phyloP scores from a whole-genome alignment of 192 early-diverging fungal species.

The Powellomyces hirtus region DNA sequence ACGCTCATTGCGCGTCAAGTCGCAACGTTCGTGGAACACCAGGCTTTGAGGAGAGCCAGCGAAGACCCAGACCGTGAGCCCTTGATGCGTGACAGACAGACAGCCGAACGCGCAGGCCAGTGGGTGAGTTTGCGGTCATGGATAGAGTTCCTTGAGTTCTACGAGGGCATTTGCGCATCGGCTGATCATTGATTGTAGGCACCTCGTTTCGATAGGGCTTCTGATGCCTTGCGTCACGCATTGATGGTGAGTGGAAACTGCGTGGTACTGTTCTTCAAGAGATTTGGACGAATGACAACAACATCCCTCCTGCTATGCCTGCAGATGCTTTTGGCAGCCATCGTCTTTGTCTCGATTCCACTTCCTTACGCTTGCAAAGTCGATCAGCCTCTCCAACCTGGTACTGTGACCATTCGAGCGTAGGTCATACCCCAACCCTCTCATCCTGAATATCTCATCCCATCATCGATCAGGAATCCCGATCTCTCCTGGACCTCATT shows the following conservation, averaged over 20 bases:
- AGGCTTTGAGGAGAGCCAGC: neutral
- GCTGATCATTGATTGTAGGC: neutral
- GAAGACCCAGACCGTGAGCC: neutral
- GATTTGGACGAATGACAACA: neutral
- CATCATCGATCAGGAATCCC: constrained; percentile 1
- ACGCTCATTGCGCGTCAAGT: constrained; percentile 9
- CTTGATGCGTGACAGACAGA: neutral
- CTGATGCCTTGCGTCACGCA: constrained; percentile 9
- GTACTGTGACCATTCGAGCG: neutral
- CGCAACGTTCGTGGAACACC: neutral
- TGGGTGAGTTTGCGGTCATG: constrained; percentile 6
- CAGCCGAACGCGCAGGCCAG: neutral
- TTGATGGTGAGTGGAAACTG: neutral
- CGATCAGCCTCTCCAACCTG: neutral
- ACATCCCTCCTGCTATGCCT: neutral
- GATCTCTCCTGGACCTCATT: neutral
- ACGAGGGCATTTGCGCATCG: neutral
- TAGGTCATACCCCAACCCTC: neutral
- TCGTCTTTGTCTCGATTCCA: constrained; percentile 11
- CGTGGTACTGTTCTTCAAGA: neutral
- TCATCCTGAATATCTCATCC: neutral
- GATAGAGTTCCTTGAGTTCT: neutral
- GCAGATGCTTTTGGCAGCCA: constrained; percentile 24
- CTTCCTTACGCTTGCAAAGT: constrained; percentile 4
- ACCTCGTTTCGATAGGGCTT: constrained; percentile 12